Conservation (phyloP, 768 basidiomycete species). For the Boletus subcaerulescens region DNA sequence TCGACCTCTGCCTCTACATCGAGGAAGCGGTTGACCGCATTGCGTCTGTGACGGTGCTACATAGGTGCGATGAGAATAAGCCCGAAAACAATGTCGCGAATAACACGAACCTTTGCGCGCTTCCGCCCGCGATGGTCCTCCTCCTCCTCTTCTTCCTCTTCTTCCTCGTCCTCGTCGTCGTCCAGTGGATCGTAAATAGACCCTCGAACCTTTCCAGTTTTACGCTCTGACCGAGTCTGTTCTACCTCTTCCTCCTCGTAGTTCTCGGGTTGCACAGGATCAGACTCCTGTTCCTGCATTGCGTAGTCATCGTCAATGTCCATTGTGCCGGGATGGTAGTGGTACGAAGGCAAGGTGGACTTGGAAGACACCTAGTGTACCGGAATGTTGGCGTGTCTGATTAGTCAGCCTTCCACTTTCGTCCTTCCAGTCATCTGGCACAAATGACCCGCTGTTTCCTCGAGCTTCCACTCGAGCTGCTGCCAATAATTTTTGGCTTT, state of each 20-base stretch:
- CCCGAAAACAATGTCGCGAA: not conserved
- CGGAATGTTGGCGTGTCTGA: not conserved
- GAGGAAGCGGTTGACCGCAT: constrained; percentile 75
- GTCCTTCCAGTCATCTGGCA: not conserved
- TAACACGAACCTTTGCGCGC: constrained; percentile 53
- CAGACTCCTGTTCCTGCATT: constrained; percentile 28
- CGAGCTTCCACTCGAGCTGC: constrained; percentile 65
- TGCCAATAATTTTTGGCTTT: constrained; percentile 52
- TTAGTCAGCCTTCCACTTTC: constrained; percentile 26
- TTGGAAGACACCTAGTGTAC: not conserved
- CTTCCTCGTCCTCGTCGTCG: constrained; percentile 49
- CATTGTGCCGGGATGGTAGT: constrained; percentile 26
- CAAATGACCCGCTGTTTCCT: constrained; percentile 41
- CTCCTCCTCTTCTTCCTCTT: constrained; percentile 58
- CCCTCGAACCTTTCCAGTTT: constrained; percentile 26
- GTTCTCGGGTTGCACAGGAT: constrained; percentile 31
- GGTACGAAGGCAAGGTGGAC: constrained; percentile 21
- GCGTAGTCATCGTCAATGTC: constrained; percentile 35
- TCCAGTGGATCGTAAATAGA: constrained; percentile 38
- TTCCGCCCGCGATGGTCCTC: constrained; percentile 46
- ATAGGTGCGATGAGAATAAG: constrained; percentile 5
- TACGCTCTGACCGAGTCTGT: constrained; percentile 15
- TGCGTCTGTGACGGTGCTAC: constrained; percentile 65
- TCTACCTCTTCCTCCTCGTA: constrained; percentile 41
- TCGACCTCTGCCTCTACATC: constrained; percentile 97